These are phyloP conservation scores for Orbilia oligospora DNA, from an alignment of 2,329 filamentous ascomycete genomes.

Conservation along the genomic window DNA sequence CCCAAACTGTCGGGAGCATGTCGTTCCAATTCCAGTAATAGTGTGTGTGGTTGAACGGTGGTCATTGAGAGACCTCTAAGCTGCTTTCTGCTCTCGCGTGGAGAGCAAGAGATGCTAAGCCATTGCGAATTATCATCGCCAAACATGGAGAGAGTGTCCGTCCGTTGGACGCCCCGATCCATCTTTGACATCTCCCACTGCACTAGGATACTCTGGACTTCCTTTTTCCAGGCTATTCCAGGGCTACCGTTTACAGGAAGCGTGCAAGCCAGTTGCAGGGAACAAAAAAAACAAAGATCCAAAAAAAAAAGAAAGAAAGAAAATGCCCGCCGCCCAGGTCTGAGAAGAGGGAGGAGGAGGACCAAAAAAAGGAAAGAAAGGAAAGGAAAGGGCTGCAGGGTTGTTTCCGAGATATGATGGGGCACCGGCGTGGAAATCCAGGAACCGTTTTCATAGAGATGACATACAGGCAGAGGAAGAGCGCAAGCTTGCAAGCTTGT, in stretches of 20 bases:
- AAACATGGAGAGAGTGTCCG: conserved; percentile 55
- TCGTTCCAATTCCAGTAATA: conserved; percentile 57
- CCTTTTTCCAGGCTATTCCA: conserved; percentile 53
- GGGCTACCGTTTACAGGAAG: conserved; percentile 35
- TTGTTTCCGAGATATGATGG: conserved; percentile 58
- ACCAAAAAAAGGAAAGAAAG: conserved; percentile 1
- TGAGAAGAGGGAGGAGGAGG: neutral
- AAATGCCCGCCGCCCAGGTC: conserved; percentile 5
- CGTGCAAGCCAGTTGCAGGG: too few species aligned
- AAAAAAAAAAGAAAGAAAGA: conserved; percentile 22
- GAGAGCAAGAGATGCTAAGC: conserved; percentile 53
- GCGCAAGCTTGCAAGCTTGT: conserved; percentile 32
- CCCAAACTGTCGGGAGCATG: conserved; percentile 56
- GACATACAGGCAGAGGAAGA: conserved; percentile 32
- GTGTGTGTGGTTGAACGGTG: conserved; percentile 41
- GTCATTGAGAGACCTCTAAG: conserved; percentile 53
- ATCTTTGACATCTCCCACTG: conserved; percentile 49
- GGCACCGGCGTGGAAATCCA: conserved; percentile 47
- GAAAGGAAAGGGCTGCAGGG: conserved; percentile 32
- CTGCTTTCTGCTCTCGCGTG: conserved; percentile 59
- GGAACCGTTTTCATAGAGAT: conserved; percentile 52
- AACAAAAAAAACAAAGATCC: conserved; percentile 20
- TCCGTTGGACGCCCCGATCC: conserved; percentile 56
- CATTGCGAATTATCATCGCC: conserved; percentile 55
- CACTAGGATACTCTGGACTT: too few species aligned